A percentile compares a stretch with the other conserved stretches of the same genome.
phyloP scores from a whole-genome alignment of 257 asterid species.

The Mentha longifolia region DNA sequence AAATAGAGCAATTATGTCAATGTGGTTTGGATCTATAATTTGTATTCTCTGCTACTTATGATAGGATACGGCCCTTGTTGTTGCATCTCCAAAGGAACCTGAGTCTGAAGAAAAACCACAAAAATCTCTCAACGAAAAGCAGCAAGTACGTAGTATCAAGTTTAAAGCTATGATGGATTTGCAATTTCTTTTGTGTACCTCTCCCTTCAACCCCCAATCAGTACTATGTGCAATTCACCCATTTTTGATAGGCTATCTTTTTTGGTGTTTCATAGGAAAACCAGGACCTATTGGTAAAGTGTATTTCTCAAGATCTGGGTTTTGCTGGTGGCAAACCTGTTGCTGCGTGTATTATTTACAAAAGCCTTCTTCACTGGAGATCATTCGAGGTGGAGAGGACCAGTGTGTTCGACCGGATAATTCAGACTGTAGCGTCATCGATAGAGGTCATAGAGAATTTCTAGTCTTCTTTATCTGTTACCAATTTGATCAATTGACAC shows the following conservation, averaged over 20 bases:
- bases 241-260: constrained; percentile 31
- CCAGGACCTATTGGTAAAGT: constrained; percentile 90
- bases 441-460: constrained; percentile 65
- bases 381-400: constrained; percentile 99
- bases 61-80: constrained; percentile 62
- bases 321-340: constrained; percentile 93
- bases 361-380: constrained; percentile 98
- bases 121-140: constrained; percentile 89
- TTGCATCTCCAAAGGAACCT: constrained; percentile 72
- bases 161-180: constrained; percentile 1
- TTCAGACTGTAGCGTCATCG: constrained; percentile 83
- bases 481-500: constrained; percentile 12
- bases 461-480: constrained; percentile 6
- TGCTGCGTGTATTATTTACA: constrained; percentile 93
- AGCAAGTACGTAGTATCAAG: constrained; percentile 62
- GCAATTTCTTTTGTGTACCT: constrained; percentile 8
- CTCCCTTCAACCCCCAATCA: constrained; percentile 25
- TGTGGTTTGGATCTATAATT: constrained; percentile 21
- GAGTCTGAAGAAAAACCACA: constrained; percentile 94
- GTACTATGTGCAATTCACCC: neutral
- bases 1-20: constrained; percentile 17
- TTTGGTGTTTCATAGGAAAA: constrained; percentile 69
- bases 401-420: constrained; percentile 89
- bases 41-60: constrained; percentile 39
- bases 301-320: constrained; percentile 96